Evolutionary conservation across 2,329 filamentous ascomycete species (phyloP).

Genomic region (Alternaria infectoria): DNA sequence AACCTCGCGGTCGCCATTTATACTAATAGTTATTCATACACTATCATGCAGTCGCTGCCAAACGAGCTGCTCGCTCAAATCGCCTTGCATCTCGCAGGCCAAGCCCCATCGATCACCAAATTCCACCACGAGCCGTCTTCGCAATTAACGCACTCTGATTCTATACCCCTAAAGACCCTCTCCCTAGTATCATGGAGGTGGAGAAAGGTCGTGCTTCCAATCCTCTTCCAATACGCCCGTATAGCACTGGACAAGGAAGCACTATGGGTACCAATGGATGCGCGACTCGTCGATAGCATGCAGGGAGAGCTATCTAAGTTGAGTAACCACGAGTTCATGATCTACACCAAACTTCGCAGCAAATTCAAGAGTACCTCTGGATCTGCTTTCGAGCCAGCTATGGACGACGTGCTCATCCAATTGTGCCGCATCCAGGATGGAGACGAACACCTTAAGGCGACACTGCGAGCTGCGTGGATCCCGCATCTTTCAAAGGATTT

Average conservation of each 20-base stretch:
- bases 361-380: constrained; percentile 42
- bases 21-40: neutral
- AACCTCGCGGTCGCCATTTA: neutral
- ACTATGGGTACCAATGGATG: constrained; percentile 45
- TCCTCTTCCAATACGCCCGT: constrained; percentile 40
- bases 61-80: constrained; percentile 48
- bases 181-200: constrained; percentile 42
- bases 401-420: constrained; percentile 43
- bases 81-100: constrained; percentile 35
- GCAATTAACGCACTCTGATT: constrained; percentile 29
- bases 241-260: constrained; percentile 35
- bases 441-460: constrained; percentile 36
- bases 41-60: constrained; percentile 37
- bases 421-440: constrained; percentile 40
- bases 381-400: constrained; percentile 36
- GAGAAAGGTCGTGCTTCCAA: constrained; percentile 39
- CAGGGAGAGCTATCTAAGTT: constrained; percentile 37
- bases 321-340: constrained; percentile 41
- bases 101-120: constrained; percentile 40
- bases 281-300: constrained; percentile 42
- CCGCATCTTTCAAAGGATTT: constrained; percentile 39
- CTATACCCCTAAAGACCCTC: constrained; percentile 36
- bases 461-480: constrained; percentile 36
- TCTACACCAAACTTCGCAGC: constrained; percentile 41
- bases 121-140: constrained; percentile 42